These are phyloP conservation scores for Cubamyces lactineus DNA, from an alignment of 768 basidiomycete genomes.

Conservation along the genomic window DNA sequence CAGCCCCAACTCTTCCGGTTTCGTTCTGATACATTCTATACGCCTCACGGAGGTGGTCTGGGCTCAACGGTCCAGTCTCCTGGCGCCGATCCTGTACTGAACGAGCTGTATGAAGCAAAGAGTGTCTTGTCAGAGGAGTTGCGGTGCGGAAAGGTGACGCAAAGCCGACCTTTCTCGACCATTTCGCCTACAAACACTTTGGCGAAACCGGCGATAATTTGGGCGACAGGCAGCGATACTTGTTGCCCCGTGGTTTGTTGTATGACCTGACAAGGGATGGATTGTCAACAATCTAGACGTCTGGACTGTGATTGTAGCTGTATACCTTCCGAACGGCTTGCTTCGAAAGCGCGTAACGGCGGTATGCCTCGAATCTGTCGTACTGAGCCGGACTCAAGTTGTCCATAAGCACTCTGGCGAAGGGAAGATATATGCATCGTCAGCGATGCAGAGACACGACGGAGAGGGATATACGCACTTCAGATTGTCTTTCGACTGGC, in stretches of 20 bases:
- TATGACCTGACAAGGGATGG: slow-evolving; percentile 58
- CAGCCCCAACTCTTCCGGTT: slow-evolving; percentile 80
- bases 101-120: slow-evolving; percentile 55
- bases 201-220: slow-evolving; percentile 85
- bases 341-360: slow-evolving; percentile 82
- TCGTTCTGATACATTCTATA: slow-evolving; percentile 83
- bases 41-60: slow-evolving; percentile 89
- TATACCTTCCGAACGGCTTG: slow-evolving; percentile 77
- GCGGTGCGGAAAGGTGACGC: slow-evolving; percentile 16
- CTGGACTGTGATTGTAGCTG: background rate
- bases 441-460: background rate
- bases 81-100: slow-evolving; percentile 71
- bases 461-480: slow-evolving; percentile 52
- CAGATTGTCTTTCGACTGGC: slow-evolving; percentile 85
- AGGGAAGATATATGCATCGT: background rate
- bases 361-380: slow-evolving; percentile 87
- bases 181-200: slow-evolving; percentile 96
- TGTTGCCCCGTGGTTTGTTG: slow-evolving; percentile 81
- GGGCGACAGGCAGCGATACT: slow-evolving; percentile 85
- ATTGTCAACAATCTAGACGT: background rate
- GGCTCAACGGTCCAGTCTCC: slow-evolving; percentile 79
- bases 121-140: background rate
- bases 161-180: slow-evolving; percentile 72
- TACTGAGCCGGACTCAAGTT: slow-evolving; percentile 84
- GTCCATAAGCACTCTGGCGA: slow-evolving; percentile 79